These are phyloP conservation scores for Exidia glandulosa DNA, from an alignment of 768 basidiomycete species.

Conservation along the genomic window DNA sequence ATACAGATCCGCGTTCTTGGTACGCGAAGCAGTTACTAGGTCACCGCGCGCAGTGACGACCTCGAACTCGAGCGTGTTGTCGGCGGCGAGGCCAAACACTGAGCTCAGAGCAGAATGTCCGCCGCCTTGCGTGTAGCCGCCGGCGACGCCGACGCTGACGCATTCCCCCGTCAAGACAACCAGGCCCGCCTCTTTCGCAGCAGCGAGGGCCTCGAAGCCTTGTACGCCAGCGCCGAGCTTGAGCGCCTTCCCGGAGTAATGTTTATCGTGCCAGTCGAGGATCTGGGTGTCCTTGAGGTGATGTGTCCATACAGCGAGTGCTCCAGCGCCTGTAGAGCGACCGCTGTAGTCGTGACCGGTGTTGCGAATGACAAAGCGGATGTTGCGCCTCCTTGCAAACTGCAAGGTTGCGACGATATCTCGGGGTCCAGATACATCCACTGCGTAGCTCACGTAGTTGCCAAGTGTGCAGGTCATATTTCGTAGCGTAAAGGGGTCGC, in stretches of 20 bases:
- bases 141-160: not conserved
- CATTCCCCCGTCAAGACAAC: not conserved
- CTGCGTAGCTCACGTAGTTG: not conserved
- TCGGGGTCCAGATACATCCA: not conserved
- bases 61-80: not conserved
- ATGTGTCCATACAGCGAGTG: not conserved
- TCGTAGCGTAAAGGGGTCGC: not conserved
- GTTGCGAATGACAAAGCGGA: not conserved
- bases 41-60: not conserved
- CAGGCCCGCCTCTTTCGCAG: no score
- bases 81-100: not conserved
- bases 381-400: not conserved
- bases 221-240: not conserved
- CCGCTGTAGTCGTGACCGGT: not conserved
- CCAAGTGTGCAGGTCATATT: not conserved
- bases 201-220: no score
- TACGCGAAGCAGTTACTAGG: not conserved
- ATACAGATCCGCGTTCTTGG: not conserved
- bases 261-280: not conserved
- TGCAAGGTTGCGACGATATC: not conserved
- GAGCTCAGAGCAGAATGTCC: not conserved
- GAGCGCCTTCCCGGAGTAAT: not conserved
- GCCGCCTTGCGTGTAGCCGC: not conserved
- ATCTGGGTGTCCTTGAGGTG: not conserved
- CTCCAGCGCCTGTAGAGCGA: not conserved